Conservation (phyloP, 108 stramenopile species). For the Parietichytrium sp. region DNA sequence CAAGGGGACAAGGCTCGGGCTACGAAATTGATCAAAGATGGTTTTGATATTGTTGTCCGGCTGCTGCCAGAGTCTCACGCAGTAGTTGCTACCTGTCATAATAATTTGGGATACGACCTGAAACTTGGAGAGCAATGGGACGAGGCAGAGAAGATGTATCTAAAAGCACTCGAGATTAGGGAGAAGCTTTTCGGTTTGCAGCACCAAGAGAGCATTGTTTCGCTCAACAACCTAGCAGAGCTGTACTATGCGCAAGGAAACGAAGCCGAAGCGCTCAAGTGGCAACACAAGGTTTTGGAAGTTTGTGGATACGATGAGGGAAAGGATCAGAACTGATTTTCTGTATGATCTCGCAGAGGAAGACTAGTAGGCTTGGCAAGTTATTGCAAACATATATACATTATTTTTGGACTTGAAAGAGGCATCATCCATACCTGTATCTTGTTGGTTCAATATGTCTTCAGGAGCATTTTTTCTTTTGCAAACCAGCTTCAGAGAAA, state of each 20-base stretch:
- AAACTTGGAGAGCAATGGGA: not conserved
- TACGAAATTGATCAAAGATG: not conserved
- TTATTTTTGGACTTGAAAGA: too few relatives aligned
- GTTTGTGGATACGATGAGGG: not conserved
- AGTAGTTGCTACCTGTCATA: not conserved
- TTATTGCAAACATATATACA: too few relatives aligned
- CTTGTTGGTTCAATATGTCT: too few relatives aligned
- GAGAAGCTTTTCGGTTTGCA: not conserved
- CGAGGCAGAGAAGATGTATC: not conserved
- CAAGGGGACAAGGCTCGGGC: not conserved
- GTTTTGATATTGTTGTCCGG: not conserved
- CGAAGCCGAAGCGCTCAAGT: not conserved
- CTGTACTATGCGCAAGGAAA: not conserved
- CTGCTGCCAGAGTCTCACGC: not conserved
- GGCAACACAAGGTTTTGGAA: not conserved
- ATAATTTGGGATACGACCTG: conserved; percentile 6
- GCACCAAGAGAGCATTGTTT: not conserved
- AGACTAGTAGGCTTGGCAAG: too few relatives aligned
- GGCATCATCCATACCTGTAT: too few relatives aligned
- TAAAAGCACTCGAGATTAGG: not conserved
- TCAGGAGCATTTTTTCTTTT: too few relatives aligned
- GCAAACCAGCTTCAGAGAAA: too few relatives aligned
- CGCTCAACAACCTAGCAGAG: conserved; percentile 33
- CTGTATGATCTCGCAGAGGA: too few relatives aligned
- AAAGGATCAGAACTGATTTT: too few relatives aligned